Base-by-base conservation (phyloP, 805 yeast species). In the Zygosaccharomyces kombuchaensis region DNA sequence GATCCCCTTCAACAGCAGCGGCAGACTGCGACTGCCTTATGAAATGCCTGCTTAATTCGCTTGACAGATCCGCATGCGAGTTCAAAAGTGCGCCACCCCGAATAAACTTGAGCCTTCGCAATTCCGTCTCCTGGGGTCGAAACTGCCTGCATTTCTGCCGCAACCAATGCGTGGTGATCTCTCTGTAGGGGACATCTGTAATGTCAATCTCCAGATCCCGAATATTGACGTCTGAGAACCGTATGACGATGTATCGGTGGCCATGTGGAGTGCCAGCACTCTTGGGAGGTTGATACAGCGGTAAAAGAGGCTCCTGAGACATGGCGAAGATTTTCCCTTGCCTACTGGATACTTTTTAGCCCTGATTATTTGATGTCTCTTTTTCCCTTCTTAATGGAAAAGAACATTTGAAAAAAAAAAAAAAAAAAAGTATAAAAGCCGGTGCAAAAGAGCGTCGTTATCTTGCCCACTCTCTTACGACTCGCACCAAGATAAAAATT, bases 151-250 rank as follows among this genome's bases (percentile, higher is more conserved):
- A 56, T 51, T 57, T 56, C 8, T 48, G 44, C 10, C 70, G 52
- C 23, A 66, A 37, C 65, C 65, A 65, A 26, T 40, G 46, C 6
- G 63, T 53, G 6, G 55, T 57, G 2, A 65, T 46, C 13, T 43
- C 48, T 6, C 45, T 43, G 16, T 45, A 40, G 14, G 59, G 54
- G 1, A 62, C 50, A 44, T 55, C 53, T 5, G 60, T 54, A 14
- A 64, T 53, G 41, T 62, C 53, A 23, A 62, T 32, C 12, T 55
- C 53, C 25, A 64, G 37, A 38, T 63, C 67, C n/a, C 45, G 45
- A n/a, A 60, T 49, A 6, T 47, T 43, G 8, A 55, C 68, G 34
- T 61, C 58, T 2, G 65, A 56, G 44, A 63, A 64, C 34, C 67
- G 47, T 2, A 64, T 49, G 7, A 55, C 62, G 6, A 62, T 48